phyloP scores from a whole-genome alignment of 2,329 filamentous ascomycete species.

The Aspergillus uvarum region DNA sequence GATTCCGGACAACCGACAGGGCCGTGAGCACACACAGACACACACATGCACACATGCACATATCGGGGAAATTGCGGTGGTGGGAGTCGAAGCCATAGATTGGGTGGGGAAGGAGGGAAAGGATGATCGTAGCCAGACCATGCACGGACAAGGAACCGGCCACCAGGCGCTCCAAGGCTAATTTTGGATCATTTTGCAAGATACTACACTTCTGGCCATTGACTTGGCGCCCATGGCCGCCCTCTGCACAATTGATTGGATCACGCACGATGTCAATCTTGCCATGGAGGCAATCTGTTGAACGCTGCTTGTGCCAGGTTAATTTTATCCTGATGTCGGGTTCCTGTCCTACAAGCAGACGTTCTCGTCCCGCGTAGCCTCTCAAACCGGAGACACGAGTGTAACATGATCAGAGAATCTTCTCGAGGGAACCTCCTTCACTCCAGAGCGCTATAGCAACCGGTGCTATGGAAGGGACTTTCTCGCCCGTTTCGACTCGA shows the following conservation, averaged over 20 bases:
- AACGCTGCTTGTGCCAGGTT: neutral
- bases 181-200: slow-evolving; percentile 25
- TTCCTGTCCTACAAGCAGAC: neutral
- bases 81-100: slow-evolving; percentile 5
- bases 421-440: neutral
- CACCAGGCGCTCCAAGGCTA: slow-evolving; percentile 17
- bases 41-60: neutral
- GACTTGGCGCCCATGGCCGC: slow-evolving; percentile 21
- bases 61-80: slow-evolving; percentile 17
- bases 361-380: neutral
- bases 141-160: slow-evolving; percentile 20
- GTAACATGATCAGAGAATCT: neutral
- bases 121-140: slow-evolving; percentile 16
- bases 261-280: neutral
- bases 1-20: slow-evolving; percentile 17
- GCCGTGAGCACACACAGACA: slow-evolving; percentile 1
- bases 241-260: slow-evolving; percentile 17
- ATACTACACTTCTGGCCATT: slow-evolving; percentile 5
- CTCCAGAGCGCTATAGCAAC: neutral
- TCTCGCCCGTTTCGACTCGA: neutral
- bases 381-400: neutral
- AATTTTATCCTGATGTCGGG: neutral
- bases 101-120: slow-evolving; percentile 13
- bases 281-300: neutral
- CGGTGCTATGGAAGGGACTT: neutral